Conservation (phyloP, 2,329 filamentous ascomycete genomes). For the Trichophyton rubrum region DNA sequence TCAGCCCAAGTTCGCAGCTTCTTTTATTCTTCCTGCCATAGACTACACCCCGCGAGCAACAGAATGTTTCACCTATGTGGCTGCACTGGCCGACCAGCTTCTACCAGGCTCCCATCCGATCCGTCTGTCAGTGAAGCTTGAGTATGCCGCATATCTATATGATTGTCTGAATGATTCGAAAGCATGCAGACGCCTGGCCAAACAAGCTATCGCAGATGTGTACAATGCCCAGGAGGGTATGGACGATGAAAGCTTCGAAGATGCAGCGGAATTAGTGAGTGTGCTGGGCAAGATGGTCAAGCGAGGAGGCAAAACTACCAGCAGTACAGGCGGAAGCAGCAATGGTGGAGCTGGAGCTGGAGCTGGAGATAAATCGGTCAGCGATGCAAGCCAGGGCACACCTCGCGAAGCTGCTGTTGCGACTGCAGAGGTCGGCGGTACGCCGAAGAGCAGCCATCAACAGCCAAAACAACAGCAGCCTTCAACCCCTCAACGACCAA, state of each 20-base stretch:
- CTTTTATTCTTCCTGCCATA: conserved; percentile 65
- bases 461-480: conserved; percentile 1
- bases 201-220: conserved; percentile 74
- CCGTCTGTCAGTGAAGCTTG: conserved; percentile 76
- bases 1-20: conserved; percentile 38
- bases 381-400: conserved; percentile 22
- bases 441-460: conserved; percentile 11
- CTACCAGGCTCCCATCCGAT: conserved; percentile 83
- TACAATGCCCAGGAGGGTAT: conserved; percentile 85
- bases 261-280: conserved; percentile 77
- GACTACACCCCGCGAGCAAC: conserved; percentile 78
- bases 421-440: conserved; percentile 6
- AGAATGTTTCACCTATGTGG: conserved; percentile 66
- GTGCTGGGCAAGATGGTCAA: conserved; percentile 83
- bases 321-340: conserved; percentile 22
- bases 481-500: background rate
- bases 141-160: conserved; percentile 86
- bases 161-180: conserved; percentile 79
- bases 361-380: conserved; percentile 20
- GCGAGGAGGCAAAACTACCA: conserved; percentile 41
- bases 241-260: conserved; percentile 89
- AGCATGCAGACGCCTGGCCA: conserved; percentile 62
- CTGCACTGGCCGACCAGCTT: conserved; percentile 57
- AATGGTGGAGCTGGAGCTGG: conserved; percentile 18
- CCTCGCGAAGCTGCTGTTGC: conserved; percentile 8